Base-by-base conservation (phyloP, 148 eudicot genomes). In the Chenopodium quinoa region DNA sequence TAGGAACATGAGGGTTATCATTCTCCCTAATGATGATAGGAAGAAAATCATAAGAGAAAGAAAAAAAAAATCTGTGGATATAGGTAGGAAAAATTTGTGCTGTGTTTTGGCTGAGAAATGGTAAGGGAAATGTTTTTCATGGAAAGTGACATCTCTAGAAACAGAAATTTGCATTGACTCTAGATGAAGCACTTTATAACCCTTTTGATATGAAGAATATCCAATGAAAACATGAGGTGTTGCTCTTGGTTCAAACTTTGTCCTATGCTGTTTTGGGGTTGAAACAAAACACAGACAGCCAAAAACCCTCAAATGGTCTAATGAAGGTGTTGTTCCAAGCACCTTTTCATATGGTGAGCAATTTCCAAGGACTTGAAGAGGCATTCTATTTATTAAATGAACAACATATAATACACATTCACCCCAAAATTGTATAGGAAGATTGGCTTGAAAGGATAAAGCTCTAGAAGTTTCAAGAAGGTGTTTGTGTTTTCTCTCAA, bases 1-100 rank as follows among this genome's bases (percentile, higher is more conserved):
- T 23, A 60, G 1, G 1, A 60, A 3, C 12, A 48, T 1, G 19
- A 13, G 63, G 63, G 16, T 1, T 58, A 58, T 20, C 3, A 58
- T 3, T 13, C 1, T 9, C 13, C 1, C 1, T 16, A 6, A 14
- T 0, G 2, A 4, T 17, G 4, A 0, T 2, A 2, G 52, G 52
- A 1, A 48, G 2, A 9, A 5, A 11, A 9, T 48, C 52, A 48
- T 1, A 9, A 8, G 13, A 23, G 2, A 10, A 48, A 48, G 12
- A 0, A 2, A 9, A 0, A 0, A 0, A 0, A 48, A 48, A 48
- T 48, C 12, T 4, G 52, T 48, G 0, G 12, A 0, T 9, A 1
- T 10, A 20, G 64, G n/a, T 3, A 16, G 4, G 6, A 60, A 16
- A 6, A 60, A 16, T 17, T 19, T 5, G 17, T 5, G 16, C 3